Percentiles rank a stretch among this genome's conserved stretches.
Conservation (phyloP, 805 yeast genomes). For the Priceomyces melissophilus region DNA sequence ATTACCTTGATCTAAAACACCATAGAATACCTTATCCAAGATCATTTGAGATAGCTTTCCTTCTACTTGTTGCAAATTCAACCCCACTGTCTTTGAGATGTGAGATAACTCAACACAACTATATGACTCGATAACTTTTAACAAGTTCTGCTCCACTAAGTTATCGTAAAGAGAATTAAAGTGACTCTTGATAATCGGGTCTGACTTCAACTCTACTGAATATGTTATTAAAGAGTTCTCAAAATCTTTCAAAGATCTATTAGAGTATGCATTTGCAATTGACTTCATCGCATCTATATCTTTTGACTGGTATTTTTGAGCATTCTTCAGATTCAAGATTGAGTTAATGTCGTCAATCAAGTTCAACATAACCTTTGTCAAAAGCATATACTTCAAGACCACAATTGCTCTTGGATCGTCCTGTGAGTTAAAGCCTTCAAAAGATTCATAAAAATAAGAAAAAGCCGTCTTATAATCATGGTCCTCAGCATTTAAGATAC, state of each 20-base stretch:
- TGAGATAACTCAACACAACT: constrained; percentile 92
- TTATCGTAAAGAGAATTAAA: constrained; percentile 91
- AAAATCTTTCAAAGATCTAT: constrained; percentile 87
- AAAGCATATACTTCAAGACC: constrained; percentile 86
- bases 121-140: constrained; percentile 94
- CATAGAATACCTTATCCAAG: constrained; percentile 89
- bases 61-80: constrained; percentile 84
- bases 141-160: constrained; percentile 84
- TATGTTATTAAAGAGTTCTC: constrained; percentile 76
- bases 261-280: constrained; percentile 82
- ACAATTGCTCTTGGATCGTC: constrained; percentile 59
- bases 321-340: constrained; percentile 68
- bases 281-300: constrained; percentile 96
- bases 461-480: constrained; percentile 94
- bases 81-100: constrained; percentile 81
- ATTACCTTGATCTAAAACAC: constrained; percentile 96
- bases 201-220: constrained; percentile 73
- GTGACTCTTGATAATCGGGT: constrained; percentile 85
- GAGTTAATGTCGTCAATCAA: constrained; percentile 80
- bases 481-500: constrained; percentile 93
- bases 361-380: constrained; percentile 91
- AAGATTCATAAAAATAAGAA: constrained; percentile 92
- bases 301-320: constrained; percentile 66
- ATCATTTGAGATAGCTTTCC: constrained; percentile 96
- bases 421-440: constrained; percentile 81